Percentiles rank a stretch among this genome's conserved stretches.
Evolutionary conservation across 83 land plant species (phyloP).

Genomic region (Picea mariana): DNA sequence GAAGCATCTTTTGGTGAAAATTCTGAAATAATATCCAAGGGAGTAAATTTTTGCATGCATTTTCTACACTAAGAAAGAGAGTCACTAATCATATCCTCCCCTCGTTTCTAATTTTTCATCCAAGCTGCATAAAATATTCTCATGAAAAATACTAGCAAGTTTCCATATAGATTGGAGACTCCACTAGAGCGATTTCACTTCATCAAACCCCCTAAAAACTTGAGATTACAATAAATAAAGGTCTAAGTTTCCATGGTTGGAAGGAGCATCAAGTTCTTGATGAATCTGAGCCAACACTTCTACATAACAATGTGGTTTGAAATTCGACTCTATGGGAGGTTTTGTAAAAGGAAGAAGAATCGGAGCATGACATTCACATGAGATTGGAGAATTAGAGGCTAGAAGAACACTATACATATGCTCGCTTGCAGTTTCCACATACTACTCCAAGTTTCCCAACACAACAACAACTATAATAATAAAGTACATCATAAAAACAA

Average conservation of each 20-base stretch:
- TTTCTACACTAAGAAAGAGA: slow-evolving; percentile 68
- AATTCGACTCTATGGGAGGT: slow-evolving; percentile 50
- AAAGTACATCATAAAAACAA: no score
- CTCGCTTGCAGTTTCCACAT: no score
- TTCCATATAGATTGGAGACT: slow-evolving; percentile 78
- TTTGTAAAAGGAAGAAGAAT: no score
- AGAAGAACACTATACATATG: no score
- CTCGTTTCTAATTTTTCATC: slow-evolving; percentile 82
- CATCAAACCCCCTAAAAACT: slow-evolving; percentile 85
- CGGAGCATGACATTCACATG: no score
- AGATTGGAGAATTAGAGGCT: no score
- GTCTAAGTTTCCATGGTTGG: slow-evolving; percentile 50
- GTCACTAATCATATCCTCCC: slow-evolving; percentile 72
- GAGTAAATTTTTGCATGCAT: slow-evolving; percentile 58
- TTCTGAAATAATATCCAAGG: slow-evolving; percentile 53
- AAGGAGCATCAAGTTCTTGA: slow-evolving; percentile 75
- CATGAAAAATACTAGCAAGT: slow-evolving; percentile 66
- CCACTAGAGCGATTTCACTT: slow-evolving; percentile 69
- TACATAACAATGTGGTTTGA: slow-evolving; percentile 70
- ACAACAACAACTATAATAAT: no score
- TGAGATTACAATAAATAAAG: slow-evolving; percentile 72
- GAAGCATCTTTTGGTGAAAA: slow-evolving; percentile 23
- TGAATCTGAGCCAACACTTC: slow-evolving; percentile 78
- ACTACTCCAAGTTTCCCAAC: no score
- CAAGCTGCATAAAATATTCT: slow-evolving; percentile 84